A percentile compares a stretch with the other conserved stretches of the same genome.
Conservation (phyloP, 495 filamentous ascomycete genomes). For the Aspergillus incahuasiensis region DNA sequence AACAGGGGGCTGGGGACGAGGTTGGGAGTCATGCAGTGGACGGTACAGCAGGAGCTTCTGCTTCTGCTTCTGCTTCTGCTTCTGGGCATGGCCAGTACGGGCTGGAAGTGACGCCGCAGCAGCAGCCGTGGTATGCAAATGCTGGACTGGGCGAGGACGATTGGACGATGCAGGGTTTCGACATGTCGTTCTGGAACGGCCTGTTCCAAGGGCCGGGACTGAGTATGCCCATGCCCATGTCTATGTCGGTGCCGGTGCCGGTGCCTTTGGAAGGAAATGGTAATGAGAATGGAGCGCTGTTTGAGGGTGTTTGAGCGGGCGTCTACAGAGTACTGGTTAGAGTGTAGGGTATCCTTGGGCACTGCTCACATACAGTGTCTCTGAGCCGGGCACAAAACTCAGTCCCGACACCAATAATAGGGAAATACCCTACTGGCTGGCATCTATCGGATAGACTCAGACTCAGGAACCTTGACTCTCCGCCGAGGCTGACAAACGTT, state of each 20-base stretch:
- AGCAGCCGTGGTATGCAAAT: background rate
- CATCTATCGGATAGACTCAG: too few relatives aligned
- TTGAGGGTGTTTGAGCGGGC: too few relatives aligned
- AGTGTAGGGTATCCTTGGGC: too few relatives aligned
- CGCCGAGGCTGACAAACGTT: background rate
- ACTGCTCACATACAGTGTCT: background rate
- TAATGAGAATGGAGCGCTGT: too few relatives aligned
- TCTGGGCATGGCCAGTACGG: background rate
- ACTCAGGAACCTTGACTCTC: too few relatives aligned
- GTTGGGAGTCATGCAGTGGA: background rate
- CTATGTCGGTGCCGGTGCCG: background rate
- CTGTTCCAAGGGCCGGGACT: background rate
- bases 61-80: too few relatives aligned
- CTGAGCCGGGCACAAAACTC: too few relatives aligned
- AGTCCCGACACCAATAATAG: too few relatives aligned
- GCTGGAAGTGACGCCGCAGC: background rate
- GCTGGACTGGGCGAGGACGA: conserved; percentile 13
- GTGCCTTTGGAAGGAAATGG: background rate
- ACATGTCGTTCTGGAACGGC: conserved; percentile 14
- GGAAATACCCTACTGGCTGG: too few relatives aligned
- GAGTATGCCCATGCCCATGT: background rate
- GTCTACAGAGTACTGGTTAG: too few relatives aligned
- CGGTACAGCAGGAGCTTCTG: background rate
- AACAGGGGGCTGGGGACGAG: too few relatives aligned
- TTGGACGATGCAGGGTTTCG: conserved; percentile 38